Evolutionary conservation across 1,284 basidiomycete species (phyloP).

Genomic region (Malassezia sympodialis): DNA sequence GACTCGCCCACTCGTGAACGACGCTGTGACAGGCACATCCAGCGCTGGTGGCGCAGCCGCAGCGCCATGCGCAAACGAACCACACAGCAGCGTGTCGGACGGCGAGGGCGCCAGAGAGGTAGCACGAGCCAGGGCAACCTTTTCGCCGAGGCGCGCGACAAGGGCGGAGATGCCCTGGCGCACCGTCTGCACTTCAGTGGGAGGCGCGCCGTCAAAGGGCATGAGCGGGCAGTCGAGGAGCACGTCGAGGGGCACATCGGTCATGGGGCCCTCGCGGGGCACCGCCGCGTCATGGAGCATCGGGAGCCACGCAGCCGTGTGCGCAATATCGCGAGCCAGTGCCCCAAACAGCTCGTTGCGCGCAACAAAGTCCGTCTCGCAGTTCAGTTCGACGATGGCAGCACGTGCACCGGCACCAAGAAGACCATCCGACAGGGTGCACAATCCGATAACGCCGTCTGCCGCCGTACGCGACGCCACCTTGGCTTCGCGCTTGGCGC

Average conservation of each 20-base stretch:
- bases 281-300: slow-evolving; percentile 49
- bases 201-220: slow-evolving; percentile 18
- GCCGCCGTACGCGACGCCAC: slow-evolving; percentile 62
- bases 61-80: slow-evolving; percentile 67
- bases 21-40: slow-evolving; percentile 54
- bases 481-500: slow-evolving; percentile 72
- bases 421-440: slow-evolving; percentile 59
- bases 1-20: slow-evolving; percentile 51
- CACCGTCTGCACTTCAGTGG: slow-evolving; percentile 54
- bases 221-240: slow-evolving; percentile 46
- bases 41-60: slow-evolving; percentile 41
- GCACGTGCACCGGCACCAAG: slow-evolving; percentile 52
- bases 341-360: slow-evolving; percentile 71
- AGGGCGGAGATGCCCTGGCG: slow-evolving; percentile 64
- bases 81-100: slow-evolving; percentile 55
- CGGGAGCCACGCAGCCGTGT: slow-evolving; percentile 71
- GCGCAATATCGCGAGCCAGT: slow-evolving; percentile 69
- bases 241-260: slow-evolving; percentile 22
- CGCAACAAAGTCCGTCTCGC: slow-evolving; percentile 94
- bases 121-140: slow-evolving; percentile 68
- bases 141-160: slow-evolving; percentile 79
- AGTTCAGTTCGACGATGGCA: slow-evolving; percentile 82
- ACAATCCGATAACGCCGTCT: slow-evolving; percentile 69
- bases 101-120: slow-evolving; percentile 60
- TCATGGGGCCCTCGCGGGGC: neutral